Evolutionary conservation across 345 rosid genomes (phyloP).

Genomic region (Turnera subulata): DNA sequence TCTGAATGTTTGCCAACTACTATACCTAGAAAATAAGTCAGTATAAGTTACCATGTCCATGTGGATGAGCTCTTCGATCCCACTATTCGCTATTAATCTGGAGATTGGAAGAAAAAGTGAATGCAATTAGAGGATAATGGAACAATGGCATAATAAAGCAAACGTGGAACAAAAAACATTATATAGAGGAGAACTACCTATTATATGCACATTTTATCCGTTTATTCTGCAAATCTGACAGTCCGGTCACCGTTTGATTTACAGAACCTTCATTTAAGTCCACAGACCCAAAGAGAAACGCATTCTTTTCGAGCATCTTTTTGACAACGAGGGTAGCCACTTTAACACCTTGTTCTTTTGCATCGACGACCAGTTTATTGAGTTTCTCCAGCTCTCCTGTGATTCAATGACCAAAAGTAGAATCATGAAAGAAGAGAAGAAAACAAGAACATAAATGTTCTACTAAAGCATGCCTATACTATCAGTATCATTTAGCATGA

Average conservation of each 20-base stretch:
- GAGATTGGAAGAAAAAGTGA: constrained; percentile 15
- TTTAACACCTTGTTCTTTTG: constrained; percentile 42
- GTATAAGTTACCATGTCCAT: constrained; percentile 76
- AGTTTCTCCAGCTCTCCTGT: constrained; percentile 76
- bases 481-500: neutral
- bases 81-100: constrained; percentile 54
- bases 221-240: constrained; percentile 50
- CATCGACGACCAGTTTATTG: constrained; percentile 52
- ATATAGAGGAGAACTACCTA: constrained; percentile 35
- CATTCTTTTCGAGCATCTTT: constrained; percentile 59
- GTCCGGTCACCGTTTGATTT: constrained; percentile 40
- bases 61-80: constrained; percentile 58
- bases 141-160: neutral
- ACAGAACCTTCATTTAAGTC: constrained; percentile 46
- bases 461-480: neutral
- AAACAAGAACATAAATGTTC: neutral
- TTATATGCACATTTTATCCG: constrained; percentile 55
- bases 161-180: neutral
- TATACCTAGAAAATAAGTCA: no score
- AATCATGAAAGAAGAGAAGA: neutral
- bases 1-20: no score
- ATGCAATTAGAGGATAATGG: neutral
- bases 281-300: constrained; percentile 71
- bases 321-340: constrained; percentile 49
- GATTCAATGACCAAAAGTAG: constrained; percentile 6